Evolutionary conservation across 164 flowering plant species (phyloP), one percentile per base, ranked within the genome.

Genomic region (Chloranthus sessilifolius): DNA sequence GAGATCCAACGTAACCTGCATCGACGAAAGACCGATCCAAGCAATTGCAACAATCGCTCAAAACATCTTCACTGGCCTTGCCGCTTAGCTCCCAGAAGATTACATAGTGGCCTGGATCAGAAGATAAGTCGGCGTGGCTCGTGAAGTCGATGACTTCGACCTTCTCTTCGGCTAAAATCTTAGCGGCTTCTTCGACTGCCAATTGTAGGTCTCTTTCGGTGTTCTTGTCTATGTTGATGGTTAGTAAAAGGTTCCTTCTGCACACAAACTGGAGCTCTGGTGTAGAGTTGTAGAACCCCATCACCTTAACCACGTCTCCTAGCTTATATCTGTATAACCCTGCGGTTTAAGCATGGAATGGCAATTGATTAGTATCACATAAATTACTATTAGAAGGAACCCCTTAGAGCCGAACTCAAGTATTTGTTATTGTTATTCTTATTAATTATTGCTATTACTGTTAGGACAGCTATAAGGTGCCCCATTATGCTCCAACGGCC

Each of bases 151-250:
- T 61, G 0, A 89, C 64, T 28, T 94, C 97, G 0, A 74, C 54
- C 45, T 81, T 81, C 33, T 82, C 86, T 3, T 51, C 73, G 0
- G 76, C 64, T 15, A 88, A 39, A 1, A 69, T 40, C 64, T 76
- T 69, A 36, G 65, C 54, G 0, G 95, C 95, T 14, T 57, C 73
- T 54, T 84, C 95, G 3, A 94, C 99, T 0, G 88, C 61, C 14
- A 79, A 52, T 60, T 88, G 95, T 11, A 94, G 43, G 49, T 94
- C 99, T 56, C 77, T 81, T 69, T 94, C 99, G 0, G 97, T 94
- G 81, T 78, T 89, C 80, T 94, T 94, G 88, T 94, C 99, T 4
- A 89, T 82, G 80, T 89, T 82, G 56, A 94, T 66, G 26, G 62
- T 78, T n/a, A 86, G 76, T n/a, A 94, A 62, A 1, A 89, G 81